Evolutionary conservation across 257 asterid genomes (phyloP), one percentile per base, ranked within the genome.

Genomic region (Solanum stenotomum): DNA sequence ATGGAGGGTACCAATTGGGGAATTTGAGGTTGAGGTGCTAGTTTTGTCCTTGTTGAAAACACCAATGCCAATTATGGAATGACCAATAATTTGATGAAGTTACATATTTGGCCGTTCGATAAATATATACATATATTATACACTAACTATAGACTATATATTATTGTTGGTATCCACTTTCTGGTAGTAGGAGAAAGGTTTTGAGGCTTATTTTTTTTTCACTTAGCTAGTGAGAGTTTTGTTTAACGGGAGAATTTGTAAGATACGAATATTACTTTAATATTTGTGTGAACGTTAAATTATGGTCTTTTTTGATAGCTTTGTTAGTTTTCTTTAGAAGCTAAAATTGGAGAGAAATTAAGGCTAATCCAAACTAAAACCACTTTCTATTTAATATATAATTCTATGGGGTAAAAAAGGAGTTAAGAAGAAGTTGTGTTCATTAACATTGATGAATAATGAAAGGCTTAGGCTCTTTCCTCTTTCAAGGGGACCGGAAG

Each of bases 51-150:
- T 34, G 29, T 74, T 12, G 49, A 35, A 35, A 74, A 74, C 29
- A 74, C 81, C 49, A 74, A 74, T 49, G 49, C 35, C 82, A 74
- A 74, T 74, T 74, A 20, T 74, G 82, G 49, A 25, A 74, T 74
- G 18, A 74, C 29, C 5, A 35, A 18, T 72, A 74, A 34, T 72
- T 72, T 34, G 27, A 34, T 34, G 79, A 71, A 18, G 81, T 74
- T 34, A 74, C 46, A 8, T 9, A 33, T 71, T 33, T 72, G 81
- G 15, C 7, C 1, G 20, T 29, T 70, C 12, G 22, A n/a, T 10
- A n/a, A 10, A 25, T 65, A n/a, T 63, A 10, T n/a, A 63, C 15
- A 63, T n/a, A 63, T n/a, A 63, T 23, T 63, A 10, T 63, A 63
- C 7, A 63, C 31, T 10, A 63, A n/a, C 2, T n/a, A 65, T 11